phyloP scores from a whole-genome alignment of 192 early-diverging fungal species.

The Geranomyces variabilis region DNA sequence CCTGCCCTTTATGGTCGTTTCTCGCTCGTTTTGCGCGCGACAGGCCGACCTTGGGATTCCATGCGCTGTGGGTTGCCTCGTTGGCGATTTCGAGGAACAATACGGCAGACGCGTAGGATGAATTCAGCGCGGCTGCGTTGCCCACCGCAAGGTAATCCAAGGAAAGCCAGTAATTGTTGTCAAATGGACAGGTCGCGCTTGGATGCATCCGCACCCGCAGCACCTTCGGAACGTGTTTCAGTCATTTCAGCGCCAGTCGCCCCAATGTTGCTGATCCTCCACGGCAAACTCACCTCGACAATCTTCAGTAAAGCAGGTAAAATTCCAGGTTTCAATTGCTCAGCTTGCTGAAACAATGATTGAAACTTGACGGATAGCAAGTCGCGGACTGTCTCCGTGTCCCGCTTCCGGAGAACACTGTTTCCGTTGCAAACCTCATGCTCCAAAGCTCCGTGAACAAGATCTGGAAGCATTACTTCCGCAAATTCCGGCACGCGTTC shows the following conservation, averaged over 20 bases:
- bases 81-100: slow-evolving; percentile 43
- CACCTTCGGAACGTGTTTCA: neutral
- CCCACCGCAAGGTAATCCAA: slow-evolving; percentile 33
- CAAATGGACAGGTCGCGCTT: slow-evolving; percentile 7
- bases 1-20: neutral
- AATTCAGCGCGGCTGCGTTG: slow-evolving; percentile 28
- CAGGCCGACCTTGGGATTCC: neutral
- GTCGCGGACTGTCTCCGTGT: neutral
- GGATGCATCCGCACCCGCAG: slow-evolving; percentile 28
- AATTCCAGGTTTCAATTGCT: neutral
- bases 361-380: neutral
- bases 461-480: slow-evolving; percentile 27
- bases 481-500: slow-evolving; percentile 25
- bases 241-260: neutral
- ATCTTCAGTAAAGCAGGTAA: neutral
- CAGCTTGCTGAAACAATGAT: neutral
- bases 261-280: neutral
- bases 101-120: slow-evolving; percentile 31
- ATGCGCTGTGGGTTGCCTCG: neutral
- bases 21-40: neutral
- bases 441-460: slow-evolving; percentile 31
- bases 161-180: slow-evolving; percentile 44
- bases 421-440: neutral
- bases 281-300: neutral
- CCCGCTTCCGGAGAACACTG: slow-evolving; percentile 1